phyloP scores from a whole-genome alignment of 2,329 filamentous ascomycete genomes.

The Curvularia sp. region DNA sequence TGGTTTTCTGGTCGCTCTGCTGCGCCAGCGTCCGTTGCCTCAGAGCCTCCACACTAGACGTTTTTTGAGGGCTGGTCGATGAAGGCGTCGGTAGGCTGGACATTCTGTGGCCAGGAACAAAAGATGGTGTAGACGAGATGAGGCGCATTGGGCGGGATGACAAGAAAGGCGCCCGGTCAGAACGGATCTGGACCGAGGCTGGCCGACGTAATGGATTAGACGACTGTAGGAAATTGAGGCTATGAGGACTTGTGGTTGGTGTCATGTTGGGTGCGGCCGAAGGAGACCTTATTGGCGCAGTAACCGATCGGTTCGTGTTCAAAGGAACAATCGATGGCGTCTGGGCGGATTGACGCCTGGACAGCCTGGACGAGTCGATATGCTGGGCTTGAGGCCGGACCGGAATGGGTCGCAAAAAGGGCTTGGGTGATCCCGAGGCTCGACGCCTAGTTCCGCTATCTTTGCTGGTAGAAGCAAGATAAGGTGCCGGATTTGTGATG shows the following conservation, averaged over 20 bases:
- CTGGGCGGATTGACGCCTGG: slow-evolving; percentile 44
- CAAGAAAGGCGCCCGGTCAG: slow-evolving; percentile 55
- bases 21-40: slow-evolving; percentile 31
- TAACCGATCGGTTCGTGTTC: slow-evolving; percentile 43
- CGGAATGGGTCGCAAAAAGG: slow-evolving; percentile 48
- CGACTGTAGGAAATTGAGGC: slow-evolving; percentile 21
- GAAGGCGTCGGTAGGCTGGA: slow-evolving; percentile 26
- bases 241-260: slow-evolving; percentile 20
- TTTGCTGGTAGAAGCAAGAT: slow-evolving; percentile 18
- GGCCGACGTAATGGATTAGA: slow-evolving; percentile 50
- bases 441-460: slow-evolving; percentile 28
- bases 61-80: slow-evolving; percentile 16
- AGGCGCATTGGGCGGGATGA: slow-evolving; percentile 45
- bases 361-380: slow-evolving; percentile 33
- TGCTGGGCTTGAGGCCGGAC: slow-evolving; percentile 45
- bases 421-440: slow-evolving; percentile 46
- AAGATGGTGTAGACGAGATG: slow-evolving; percentile 44
- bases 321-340: slow-evolving; percentile 33
- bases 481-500: slow-evolving; percentile 7
- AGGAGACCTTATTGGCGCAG: slow-evolving; percentile 33
- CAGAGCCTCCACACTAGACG: slow-evolving; percentile 36
- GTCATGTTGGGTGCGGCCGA: slow-evolving; percentile 23
- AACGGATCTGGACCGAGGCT: slow-evolving; percentile 55
- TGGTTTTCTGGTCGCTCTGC: slow-evolving; percentile 22
- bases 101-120: slow-evolving; percentile 35